Base-by-base conservation (phyloP, 2,329 filamentous ascomycete species). In the Stachybotrys elegans region DNA sequence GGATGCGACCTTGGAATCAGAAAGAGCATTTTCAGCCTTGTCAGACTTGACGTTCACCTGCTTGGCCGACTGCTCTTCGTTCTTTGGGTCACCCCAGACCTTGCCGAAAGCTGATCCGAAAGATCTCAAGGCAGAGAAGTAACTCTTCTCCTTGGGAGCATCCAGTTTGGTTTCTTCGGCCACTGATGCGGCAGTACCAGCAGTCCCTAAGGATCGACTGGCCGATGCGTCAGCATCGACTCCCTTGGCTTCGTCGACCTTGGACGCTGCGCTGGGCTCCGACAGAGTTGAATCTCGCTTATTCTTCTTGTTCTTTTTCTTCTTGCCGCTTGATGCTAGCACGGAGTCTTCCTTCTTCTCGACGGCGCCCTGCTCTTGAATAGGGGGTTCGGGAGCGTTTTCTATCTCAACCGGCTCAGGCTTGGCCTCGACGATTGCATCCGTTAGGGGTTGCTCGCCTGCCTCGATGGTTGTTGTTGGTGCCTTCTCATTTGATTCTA, bases 221-320 rank as follows among this genome's bases (percentile, higher is more conserved):
- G n/a, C n/a, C n/a, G n/a, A n/a, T n/a, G n/a, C n/a, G n/a, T n/a
- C n/a, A n/a, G n/a, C n/a, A n/a, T n/a, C n/a, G n/a, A n/a, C n/a
- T n/a, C n/a, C n/a, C n/a, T n/a, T n/a, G n/a, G n/a, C n/a, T n/a
- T n/a, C n/a, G n/a, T n/a, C n/a, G n/a, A n/a, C n/a, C n/a, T n/a
- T n/a, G n/a, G n/a, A n/a, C n/a, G n/a, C n/a, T n/a, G n/a, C n/a
- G n/a, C 12, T 36, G 6, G 34, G 21, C 9, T 40, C 38, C 22
- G 13, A 40, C 20, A 27, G 38, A 16, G 29, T 11, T 29, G 38
- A 40, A 7, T 40, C 29, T n/a, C 38, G 38, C 43, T 53, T 50
- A 7, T 42, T 31, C 41, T 48, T 48, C 39, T 48, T 46, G 40
- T 19, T 42, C 25, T 50, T 46, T 35, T 19, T 42, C 25, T 50